These are phyloP conservation scores for Ophiostoma tasmaniense DNA, from an alignment of 2,329 filamentous ascomycete genomes.

Conservation along the genomic window DNA sequence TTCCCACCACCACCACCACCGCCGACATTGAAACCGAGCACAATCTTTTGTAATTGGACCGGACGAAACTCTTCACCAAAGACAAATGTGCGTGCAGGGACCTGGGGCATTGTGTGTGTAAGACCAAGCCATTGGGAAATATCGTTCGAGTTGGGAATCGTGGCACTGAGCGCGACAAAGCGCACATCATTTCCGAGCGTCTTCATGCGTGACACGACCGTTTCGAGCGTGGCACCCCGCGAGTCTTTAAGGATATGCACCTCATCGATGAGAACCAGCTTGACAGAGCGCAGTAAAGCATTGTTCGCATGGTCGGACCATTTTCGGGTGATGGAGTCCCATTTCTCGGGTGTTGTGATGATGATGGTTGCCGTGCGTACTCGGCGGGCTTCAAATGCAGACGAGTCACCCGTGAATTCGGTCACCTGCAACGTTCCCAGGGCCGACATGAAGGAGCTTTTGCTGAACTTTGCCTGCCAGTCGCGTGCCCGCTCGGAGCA, in stretches of 20 bases:
- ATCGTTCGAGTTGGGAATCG: constrained; percentile 72
- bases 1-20: constrained; percentile 36
- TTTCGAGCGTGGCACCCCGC: constrained; percentile 72
- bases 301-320: constrained; percentile 65
- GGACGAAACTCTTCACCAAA: constrained; percentile 77
- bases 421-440: constrained; percentile 50
- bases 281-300: constrained; percentile 60
- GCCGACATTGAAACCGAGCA: constrained; percentile 57
- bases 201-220: constrained; percentile 82
- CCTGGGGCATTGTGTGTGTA: constrained; percentile 47
- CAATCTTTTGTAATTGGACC: constrained; percentile 66
- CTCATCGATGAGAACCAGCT: constrained; percentile 77
- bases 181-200: constrained; percentile 65
- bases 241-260: constrained; percentile 77
- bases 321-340: constrained; percentile 81
- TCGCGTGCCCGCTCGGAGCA: constrained; percentile 69
- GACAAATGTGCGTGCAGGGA: constrained; percentile 57
- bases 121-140: constrained; percentile 73
- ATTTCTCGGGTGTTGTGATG: constrained; percentile 82
- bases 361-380: constrained; percentile 73
- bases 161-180: constrained; percentile 75
- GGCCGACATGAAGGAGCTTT: not conserved
- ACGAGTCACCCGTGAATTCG: constrained; percentile 76
- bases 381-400: constrained; percentile 53
- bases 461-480: constrained; percentile 63